phyloP scores from a whole-genome alignment of 371 early-diverging fungal genomes.

The Rhizopus stolonifer region DNA sequence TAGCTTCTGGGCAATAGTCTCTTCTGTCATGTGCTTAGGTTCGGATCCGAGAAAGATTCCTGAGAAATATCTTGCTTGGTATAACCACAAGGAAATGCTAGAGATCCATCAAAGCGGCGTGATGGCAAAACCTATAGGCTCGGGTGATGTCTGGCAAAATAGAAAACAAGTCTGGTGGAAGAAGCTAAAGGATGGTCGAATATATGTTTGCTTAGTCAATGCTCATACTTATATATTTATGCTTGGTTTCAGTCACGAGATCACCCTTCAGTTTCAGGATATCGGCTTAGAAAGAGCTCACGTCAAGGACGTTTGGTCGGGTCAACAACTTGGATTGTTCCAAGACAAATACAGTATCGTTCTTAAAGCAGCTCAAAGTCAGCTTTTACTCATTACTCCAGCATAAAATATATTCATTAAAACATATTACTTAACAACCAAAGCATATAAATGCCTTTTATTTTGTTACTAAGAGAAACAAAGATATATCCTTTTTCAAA shows the following conservation, averaged over 20 bases:
- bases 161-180: conserved; percentile 51
- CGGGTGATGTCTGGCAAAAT: conserved; percentile 40
- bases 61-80: conserved; percentile 33
- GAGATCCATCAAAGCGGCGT: conserved; percentile 45
- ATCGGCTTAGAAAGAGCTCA: conserved; percentile 20
- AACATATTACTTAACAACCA: too few relatives aligned
- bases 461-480: too few relatives aligned
- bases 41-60: conserved; percentile 43
- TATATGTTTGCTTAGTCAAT: conserved; percentile 41
- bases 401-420: conserved; percentile 2
- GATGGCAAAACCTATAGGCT: conserved; percentile 44
- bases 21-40: conserved; percentile 45
- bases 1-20: conserved; percentile 45
- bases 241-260: conserved; percentile 34
- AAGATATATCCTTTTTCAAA: too few relatives aligned
- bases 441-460: too few relatives aligned
- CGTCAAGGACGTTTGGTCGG: conserved; percentile 41
- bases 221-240: conserved; percentile 39
- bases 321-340: conserved; percentile 23
- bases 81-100: conserved; percentile 39
- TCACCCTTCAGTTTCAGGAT: conserved; percentile 26
- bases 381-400: conserved; percentile 23
- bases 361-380: conserved; percentile 25
- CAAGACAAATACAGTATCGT: conserved; percentile 18
- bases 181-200: conserved; percentile 32